These are phyloP conservation scores for Symmetrospora coprosmae DNA, from an alignment of 768 basidiomycete genomes.

Conservation along the genomic window DNA sequence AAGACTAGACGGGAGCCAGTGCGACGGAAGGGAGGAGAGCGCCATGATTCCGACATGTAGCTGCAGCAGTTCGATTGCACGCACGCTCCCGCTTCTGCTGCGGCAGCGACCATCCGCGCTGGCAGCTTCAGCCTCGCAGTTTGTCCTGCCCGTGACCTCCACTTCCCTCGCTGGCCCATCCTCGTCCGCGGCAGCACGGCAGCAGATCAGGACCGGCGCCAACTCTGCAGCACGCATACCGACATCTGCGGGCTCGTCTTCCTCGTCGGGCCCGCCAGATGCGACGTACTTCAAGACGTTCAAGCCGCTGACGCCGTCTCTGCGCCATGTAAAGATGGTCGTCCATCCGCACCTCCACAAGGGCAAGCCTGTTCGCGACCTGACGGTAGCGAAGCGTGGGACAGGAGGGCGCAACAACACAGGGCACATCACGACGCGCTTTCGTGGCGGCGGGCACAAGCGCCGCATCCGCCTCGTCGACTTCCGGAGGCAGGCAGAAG, in stretches of 20 bases:
- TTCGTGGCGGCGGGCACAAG: constrained; percentile 79
- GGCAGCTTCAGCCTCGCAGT: too few species aligned
- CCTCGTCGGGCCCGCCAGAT: not conserved
- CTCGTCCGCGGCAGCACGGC: too few species aligned
- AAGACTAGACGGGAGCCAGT: too few species aligned
- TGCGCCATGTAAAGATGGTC: constrained; percentile 74
- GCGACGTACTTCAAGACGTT: constrained; percentile 61
- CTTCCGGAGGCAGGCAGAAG: constrained; percentile 61
- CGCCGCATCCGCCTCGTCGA: constrained; percentile 74
- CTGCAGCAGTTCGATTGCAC: too few species aligned
- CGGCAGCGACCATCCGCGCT: too few species aligned
- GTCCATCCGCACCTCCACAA: constrained; percentile 67
- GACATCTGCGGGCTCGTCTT: not conserved
- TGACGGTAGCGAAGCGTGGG: constrained; percentile 67
- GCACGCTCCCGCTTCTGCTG: too few species aligned
- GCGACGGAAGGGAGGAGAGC: too few species aligned
- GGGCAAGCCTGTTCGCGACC: constrained; percentile 65
- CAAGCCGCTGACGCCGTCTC: constrained; percentile 70
- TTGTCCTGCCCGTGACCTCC: too few species aligned
- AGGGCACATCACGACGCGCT: constrained; percentile 75
- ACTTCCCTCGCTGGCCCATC: too few species aligned
- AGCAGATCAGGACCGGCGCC: constrained; percentile 16
- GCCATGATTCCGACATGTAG: too few species aligned
- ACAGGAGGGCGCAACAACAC: constrained; percentile 72
- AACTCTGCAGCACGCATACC: constrained; percentile 7